Base-by-base conservation (phyloP, 176 grass and related monocot genomes). In the Oryza meridionalis region DNA sequence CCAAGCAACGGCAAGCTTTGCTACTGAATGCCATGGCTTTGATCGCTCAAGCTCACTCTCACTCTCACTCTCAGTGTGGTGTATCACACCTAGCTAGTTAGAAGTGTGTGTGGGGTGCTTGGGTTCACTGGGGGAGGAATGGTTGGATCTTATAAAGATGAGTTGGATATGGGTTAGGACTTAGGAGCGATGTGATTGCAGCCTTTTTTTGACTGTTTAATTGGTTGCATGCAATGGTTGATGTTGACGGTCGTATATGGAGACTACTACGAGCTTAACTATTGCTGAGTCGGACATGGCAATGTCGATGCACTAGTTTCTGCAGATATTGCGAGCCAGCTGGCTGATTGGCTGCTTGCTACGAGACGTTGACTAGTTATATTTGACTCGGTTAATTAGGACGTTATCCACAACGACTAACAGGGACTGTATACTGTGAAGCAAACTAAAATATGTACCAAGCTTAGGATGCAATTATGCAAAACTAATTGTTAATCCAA, bases 1-100 rank as follows among this genome's bases (percentile, higher is more conserved):
- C 68, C 49, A 89, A 11, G 13, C 72, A 65, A 69, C 83, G 68
- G 31, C 44, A 65, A 45, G 44, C 63, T 65, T 11, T 67, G 24
- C 78, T 68, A 7, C 78, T 47, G 14, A 69, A 73, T 63, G 81
- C 90, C 94, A 97, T 97, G 69, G 67, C n/a, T n/a, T 3, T 31
- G 29, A 3, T 53, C 16, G 0, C 16, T 6, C 15, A 17, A n/a
- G n/a, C 7, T 61, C 19, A 24, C 58, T 61, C 58, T 61, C 58
- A 62, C 3, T 37, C 35, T 37, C 33, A 8, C 2, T n/a, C 2
- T 11, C 2, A n/a, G 1, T 5, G 24, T 5, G 63, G 25, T 66
- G 12, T 62, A 9, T 24, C 21, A 33, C 21, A 11, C 25, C 27
- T 45, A 21, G 10, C 40, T 17, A 61, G 31, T 12, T 19, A 73